A percentile compares a stretch with the other conserved stretches of the same genome.
phyloP scores from a whole-genome alignment of 225 moss, liverwort and hornwort species.

The Antitrichia curtipendula region DNA sequence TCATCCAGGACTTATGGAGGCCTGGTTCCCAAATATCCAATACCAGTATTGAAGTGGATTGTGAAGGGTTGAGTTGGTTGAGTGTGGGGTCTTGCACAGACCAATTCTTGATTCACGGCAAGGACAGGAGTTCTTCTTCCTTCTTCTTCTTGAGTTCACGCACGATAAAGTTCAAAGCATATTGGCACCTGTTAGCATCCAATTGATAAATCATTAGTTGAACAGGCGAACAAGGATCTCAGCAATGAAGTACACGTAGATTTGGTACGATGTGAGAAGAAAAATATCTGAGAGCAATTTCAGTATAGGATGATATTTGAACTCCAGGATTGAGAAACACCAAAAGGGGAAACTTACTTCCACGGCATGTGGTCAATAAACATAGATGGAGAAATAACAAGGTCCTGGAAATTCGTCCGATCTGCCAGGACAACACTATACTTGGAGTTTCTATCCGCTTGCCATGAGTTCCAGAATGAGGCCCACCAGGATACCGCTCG shows the following conservation, averaged over 20 bases:
- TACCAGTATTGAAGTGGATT: background rate
- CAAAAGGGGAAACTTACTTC: slow-evolving; percentile 41
- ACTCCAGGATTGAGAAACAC: background rate
- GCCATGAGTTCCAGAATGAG: slow-evolving; percentile 32
- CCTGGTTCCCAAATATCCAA: background rate
- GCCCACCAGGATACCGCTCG: slow-evolving; percentile 14
- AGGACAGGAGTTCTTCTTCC: background rate
- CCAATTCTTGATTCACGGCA: background rate
- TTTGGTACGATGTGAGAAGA: background rate
- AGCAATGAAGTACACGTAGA: background rate
- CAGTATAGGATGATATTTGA: background rate
- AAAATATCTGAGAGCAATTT: background rate
- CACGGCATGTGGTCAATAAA: slow-evolving; percentile 97
- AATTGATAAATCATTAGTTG: background rate
- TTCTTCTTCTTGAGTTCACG: background rate
- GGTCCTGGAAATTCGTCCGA: slow-evolving; percentile 50
- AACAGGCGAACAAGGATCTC: background rate
- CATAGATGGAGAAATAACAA: slow-evolving; percentile 79
- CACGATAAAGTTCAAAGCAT: slow-evolving; percentile 25
- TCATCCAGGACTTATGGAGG: background rate
- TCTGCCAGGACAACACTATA: slow-evolving; percentile 51
- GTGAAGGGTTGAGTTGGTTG: background rate
- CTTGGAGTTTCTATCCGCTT: slow-evolving; percentile 6
- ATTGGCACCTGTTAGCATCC: slow-evolving; percentile 21
- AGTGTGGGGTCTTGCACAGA: background rate